Base-by-base conservation (phyloP, 441 rosid species). In the Adansonia rubrostipa region DNA sequence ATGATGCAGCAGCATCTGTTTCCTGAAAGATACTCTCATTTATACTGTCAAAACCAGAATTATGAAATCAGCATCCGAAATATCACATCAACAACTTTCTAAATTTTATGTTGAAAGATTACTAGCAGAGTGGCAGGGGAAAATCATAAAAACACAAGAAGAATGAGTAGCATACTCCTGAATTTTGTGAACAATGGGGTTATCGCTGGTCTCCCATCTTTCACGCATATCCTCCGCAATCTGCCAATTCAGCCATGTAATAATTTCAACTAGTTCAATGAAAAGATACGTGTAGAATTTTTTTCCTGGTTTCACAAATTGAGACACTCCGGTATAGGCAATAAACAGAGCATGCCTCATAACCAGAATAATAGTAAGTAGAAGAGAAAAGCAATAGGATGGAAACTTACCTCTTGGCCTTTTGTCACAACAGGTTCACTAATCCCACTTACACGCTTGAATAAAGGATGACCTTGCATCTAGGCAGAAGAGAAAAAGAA, bases 131-230 rank as follows among this genome's bases (percentile, higher is more conserved):
- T 14, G 33, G 74, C 42, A 71, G 13, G 5, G 89, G 19, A 63
- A 42, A 67, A 47, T 63, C 13, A 42, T 22, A 6, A 57, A 48
- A 13, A 44, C 20, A 51, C 56, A 20, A 8, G 54, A 20, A 67
- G 79, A 70, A 68, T 19, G 42, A 40, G 75, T 77, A 69, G 53
- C 91, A 66, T 91, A 96, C 98, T 94, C 98, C 83, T 93, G 98
- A 84, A 96, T 93, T 87, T 93, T 96, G 89, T 93, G 97, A 77
- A 94, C 97, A 74, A 94, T 84, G 47, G 97, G 97, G 83, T 74
- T 91, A 82, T 94, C 98, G 78, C 96, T 93, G 24, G 98, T 94
- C 81, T 96, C 99, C 99, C 98, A 94, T 88, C 87, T 91, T 82
- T 96, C 99, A 69, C 85, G 89, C 85, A 92, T 42, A 77, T 94